Conservation (phyloP, 2,329 filamentous ascomycete species). For the Aureobasidium sp. region DNA sequence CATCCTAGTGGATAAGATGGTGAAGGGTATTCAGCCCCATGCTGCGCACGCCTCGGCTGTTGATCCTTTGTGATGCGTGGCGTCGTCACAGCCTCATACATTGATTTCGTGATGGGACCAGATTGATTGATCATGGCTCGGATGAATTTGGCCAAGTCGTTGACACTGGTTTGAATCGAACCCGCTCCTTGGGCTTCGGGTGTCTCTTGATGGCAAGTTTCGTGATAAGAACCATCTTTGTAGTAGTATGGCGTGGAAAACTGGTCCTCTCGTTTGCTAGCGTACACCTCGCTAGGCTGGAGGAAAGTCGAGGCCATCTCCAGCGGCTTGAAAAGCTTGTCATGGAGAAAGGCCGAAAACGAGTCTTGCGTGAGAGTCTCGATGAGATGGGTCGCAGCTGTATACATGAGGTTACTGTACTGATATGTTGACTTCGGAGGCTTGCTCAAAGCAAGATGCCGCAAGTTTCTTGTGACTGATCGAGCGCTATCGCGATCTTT, state of each 20-base stretch:
- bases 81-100: conserved; percentile 18
- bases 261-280: conserved; percentile 21
- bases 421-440: conserved; percentile 41
- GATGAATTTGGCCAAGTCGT: conserved; percentile 29
- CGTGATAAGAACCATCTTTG: conserved; percentile 24
- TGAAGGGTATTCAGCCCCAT: conserved; percentile 13
- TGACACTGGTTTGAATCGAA: conserved; percentile 31
- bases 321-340: conserved; percentile 41
- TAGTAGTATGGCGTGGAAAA: conserved; percentile 42
- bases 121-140: conserved; percentile 25
- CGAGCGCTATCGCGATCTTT: conserved; percentile 27
- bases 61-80: conserved; percentile 21
- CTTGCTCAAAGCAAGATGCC: conserved; percentile 39
- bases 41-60: conserved; percentile 15
- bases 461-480: conserved; percentile 38
- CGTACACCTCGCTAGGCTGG: conserved; percentile 22
- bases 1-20: conserved; percentile 21
- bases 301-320: conserved; percentile 41
- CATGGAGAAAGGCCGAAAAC: conserved; percentile 37
- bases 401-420: conserved; percentile 49
- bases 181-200: conserved; percentile 38
- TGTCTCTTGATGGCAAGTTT: conserved; percentile 25
- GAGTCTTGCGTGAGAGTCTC: conserved; percentile 35
- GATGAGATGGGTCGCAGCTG: conserved; percentile 40
- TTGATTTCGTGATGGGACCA: conserved; percentile 23